Evolutionary conservation across 495 filamentous ascomycete genomes (phyloP).

Genomic region (Clavariopsis aquatica): DNA sequence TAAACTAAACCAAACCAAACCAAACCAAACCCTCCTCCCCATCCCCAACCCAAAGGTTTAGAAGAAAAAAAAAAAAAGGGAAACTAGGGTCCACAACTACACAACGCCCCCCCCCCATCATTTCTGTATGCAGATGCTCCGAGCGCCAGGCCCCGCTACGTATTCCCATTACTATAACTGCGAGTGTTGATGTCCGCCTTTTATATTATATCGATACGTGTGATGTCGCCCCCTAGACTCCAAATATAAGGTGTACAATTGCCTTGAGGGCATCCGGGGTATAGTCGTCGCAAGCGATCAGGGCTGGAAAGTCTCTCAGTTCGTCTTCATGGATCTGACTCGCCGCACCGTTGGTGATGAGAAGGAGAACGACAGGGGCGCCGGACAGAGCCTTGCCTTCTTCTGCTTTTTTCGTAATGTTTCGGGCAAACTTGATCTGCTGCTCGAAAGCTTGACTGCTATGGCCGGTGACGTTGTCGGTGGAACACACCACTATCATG

Average conservation of each 20-base stretch:
- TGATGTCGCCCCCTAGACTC: constrained; percentile 12
- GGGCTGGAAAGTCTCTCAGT: constrained; percentile 19
- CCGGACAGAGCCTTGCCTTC: constrained; percentile 6
- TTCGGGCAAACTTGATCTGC: constrained; percentile 29
- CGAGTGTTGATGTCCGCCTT: neutral
- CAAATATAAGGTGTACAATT: constrained; percentile 27
- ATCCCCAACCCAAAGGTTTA: neutral
- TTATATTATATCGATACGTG: neutral
- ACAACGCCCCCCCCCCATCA: too few relatives aligned
- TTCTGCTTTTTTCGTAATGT: constrained; percentile 6
- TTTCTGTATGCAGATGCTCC: too few relatives aligned
- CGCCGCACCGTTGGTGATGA: constrained; percentile 22
- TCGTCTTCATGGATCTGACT: constrained; percentile 13
- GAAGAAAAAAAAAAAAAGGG: neutral
- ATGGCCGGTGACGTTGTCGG: constrained; percentile 13
- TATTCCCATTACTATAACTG: neutral
- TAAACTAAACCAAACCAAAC: too few relatives aligned
- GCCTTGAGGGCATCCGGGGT: constrained; percentile 20
- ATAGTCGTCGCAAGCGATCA: constrained; percentile 29
- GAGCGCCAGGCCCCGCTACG: neutral
- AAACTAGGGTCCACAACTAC: neutral
- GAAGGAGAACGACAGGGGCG: constrained; percentile 23
- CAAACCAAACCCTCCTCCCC: too few relatives aligned
- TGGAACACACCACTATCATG: constrained; percentile 36
- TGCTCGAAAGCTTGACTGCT: constrained; percentile 13